Percentiles rank a stretch among this genome's conserved stretches.
phyloP scores from a whole-genome alignment of 306 rosid genomes.

The Prunus dulcis region DNA sequence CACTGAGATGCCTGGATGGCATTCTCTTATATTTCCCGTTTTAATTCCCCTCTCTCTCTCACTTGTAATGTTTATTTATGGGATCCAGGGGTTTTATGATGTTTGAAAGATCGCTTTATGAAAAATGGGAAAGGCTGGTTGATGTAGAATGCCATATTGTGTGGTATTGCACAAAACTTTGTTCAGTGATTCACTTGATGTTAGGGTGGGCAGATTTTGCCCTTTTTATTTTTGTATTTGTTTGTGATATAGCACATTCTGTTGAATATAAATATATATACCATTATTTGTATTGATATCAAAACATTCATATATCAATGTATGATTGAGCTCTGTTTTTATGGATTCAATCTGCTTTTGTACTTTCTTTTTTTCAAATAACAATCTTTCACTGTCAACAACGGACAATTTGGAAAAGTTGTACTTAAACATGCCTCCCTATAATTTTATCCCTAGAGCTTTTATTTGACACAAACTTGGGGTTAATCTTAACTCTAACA shows the following conservation, averaged over 20 bases:
- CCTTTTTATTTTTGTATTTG: slow-evolving; percentile 11
- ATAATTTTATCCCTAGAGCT: too few relatives aligned
- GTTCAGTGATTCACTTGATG: slow-evolving; percentile 15
- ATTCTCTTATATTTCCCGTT: not conserved
- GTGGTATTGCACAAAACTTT: slow-evolving; percentile 12
- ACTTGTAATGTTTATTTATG: slow-evolving; percentile 23
- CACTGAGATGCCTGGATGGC: slow-evolving; percentile 13
- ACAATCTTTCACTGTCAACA: not conserved
- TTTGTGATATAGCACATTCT: slow-evolving; percentile 26
- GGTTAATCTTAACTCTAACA: not conserved
- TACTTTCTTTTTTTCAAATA: not conserved
- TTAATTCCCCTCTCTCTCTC: not conserved
- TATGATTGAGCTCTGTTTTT: slow-evolving; percentile 25
- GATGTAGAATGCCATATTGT: slow-evolving; percentile 20
- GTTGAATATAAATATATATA: slow-evolving; percentile 19
- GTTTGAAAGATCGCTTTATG: slow-evolving; percentile 2
- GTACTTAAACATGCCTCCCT: not conserved
- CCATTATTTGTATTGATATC: slow-evolving; percentile 17
- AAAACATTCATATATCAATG: slow-evolving; percentile 15
- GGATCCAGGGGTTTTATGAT: slow-evolving; percentile 10
- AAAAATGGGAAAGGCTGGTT: slow-evolving; percentile 15
- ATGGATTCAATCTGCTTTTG: not conserved
- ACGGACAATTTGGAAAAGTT: not conserved
- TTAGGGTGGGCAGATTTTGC: slow-evolving; percentile 5
- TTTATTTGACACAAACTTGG: not conserved